A percentile compares a stretch with the other conserved stretches of the same genome.
phyloP scores from a whole-genome alignment of 169 alveolate species.

The Plasmodium berghei region DNA sequence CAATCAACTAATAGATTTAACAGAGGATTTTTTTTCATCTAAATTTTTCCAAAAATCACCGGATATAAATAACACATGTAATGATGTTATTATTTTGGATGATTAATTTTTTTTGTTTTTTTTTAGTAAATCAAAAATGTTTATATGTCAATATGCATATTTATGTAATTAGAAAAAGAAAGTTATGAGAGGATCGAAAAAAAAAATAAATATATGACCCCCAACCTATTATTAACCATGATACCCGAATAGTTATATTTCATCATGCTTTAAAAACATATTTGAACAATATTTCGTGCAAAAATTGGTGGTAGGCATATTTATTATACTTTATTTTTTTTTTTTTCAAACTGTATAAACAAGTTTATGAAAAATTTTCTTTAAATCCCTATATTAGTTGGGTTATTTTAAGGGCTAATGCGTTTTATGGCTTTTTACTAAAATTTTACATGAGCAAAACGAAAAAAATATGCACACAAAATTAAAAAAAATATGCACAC shows the following conservation, averaged over 20 bases:
- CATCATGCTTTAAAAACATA: too few relatives aligned
- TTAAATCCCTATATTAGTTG: background rate
- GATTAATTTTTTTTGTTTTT: conserved; percentile 34
- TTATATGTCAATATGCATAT: too few relatives aligned
- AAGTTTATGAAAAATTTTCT: background rate
- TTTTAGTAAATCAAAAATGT: background rate
- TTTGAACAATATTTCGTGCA: too few relatives aligned
- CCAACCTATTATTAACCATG: too few relatives aligned
- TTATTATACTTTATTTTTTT: conserved; percentile 1
- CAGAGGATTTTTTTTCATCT: conserved; percentile 70
- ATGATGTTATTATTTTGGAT: conserved; percentile 69
- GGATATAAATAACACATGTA: conserved; percentile 12
- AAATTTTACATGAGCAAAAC: too few relatives aligned
- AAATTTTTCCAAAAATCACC: conserved; percentile 60
- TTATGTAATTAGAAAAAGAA: too few relatives aligned
- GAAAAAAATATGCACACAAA: background rate
- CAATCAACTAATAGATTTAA: conserved; percentile 54
- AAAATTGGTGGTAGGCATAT: too few relatives aligned
- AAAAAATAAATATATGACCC: too few relatives aligned
- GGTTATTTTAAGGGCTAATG: too few relatives aligned
- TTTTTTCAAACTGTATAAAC: background rate
- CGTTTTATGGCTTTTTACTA: too few relatives aligned
- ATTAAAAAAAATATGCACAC: background rate
- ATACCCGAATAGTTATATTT: too few relatives aligned
- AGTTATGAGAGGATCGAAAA: too few relatives aligned